Conservation (phyloP, 306 rosid genomes). For the Vachellia pachyceras region DNA sequence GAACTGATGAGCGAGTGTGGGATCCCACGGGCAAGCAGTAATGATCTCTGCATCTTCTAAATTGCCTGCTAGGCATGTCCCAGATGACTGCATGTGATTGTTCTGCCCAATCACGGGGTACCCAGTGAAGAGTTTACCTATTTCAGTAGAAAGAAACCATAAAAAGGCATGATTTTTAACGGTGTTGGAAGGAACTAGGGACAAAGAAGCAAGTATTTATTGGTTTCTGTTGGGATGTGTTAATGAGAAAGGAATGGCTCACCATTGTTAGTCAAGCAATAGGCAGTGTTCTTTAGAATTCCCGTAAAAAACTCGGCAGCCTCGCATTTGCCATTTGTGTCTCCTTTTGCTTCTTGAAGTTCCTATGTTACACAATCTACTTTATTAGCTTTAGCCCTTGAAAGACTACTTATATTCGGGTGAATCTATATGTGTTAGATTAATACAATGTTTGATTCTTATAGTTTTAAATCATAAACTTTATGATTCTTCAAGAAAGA, state of each 20-base stretch:
- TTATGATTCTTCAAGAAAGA: too few relatives aligned
- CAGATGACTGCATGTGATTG: conserved; percentile 67
- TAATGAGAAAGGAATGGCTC: not conserved
- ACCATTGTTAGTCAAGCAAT: conserved; percentile 62
- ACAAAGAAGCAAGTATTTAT: not conserved
- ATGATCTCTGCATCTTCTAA: conserved; percentile 27
- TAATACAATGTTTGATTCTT: too few relatives aligned
- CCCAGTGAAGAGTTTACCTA: conserved; percentile 62
- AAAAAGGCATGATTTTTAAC: too few relatives aligned
- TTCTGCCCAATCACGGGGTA: conserved; percentile 79
- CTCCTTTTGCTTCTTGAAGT: conserved; percentile 44
- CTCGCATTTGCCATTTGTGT: conserved; percentile 54
- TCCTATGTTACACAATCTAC: conserved; percentile 44
- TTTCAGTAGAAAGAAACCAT: not conserved
- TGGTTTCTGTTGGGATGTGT: not conserved
- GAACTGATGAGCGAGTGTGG: conserved; percentile 52
- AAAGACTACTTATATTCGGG: too few relatives aligned
- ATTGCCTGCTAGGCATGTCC: conserved; percentile 59
- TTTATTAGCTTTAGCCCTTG: not conserved
- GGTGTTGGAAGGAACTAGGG: not conserved
- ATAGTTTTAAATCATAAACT: too few relatives aligned
- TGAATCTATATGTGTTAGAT: too few relatives aligned
- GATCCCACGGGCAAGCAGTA: conserved; percentile 76
- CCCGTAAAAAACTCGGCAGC: conserved; percentile 38
- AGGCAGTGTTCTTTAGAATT: conserved; percentile 41